A percentile compares a stretch with the other conserved stretches of the same genome.
Evolutionary conservation across 2,329 filamentous ascomycete species (phyloP).

Genomic region (Exophiala calicioides): DNA sequence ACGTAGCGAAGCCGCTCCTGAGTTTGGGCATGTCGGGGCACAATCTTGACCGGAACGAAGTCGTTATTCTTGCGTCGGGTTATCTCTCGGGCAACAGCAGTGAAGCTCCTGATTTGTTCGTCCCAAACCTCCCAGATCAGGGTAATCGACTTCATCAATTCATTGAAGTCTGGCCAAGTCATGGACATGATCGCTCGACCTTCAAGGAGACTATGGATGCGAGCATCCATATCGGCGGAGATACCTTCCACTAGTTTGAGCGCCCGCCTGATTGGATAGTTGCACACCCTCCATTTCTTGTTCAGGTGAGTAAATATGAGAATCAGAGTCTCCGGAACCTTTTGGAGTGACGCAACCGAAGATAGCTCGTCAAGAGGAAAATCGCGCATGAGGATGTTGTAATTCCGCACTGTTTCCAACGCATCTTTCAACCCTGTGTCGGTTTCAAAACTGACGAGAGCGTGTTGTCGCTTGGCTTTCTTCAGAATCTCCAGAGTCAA

Average conservation of each 20-base stretch:
- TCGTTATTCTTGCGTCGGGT: conserved; percentile 92
- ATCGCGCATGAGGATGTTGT: conserved; percentile 98
- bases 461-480: conserved; percentile 96
- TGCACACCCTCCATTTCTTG: conserved; percentile 95
- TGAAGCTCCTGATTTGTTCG: conserved; percentile 95
- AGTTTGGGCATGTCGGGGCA: conserved; percentile 80
- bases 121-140: conserved; percentile 92
- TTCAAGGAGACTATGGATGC: conserved; percentile 80
- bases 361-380: conserved; percentile 94
- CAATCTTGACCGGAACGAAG: conserved; percentile 98
- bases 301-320: conserved; percentile 94
- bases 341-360: conserved; percentile 83
- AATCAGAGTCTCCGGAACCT: conserved; percentile 83
- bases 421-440: conserved; percentile 96
- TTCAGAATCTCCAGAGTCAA: conserved; percentile 93
- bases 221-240: conserved; percentile 84
- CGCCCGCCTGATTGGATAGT: conserved; percentile 89
- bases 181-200: conserved; percentile 88
- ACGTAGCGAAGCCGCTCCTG: conserved; percentile 93
- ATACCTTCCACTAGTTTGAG: conserved; percentile 95
- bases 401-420: conserved; percentile 94
- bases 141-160: conserved; percentile 79
- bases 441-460: conserved; percentile 92
- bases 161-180: conserved; percentile 85
- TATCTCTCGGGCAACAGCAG: conserved; percentile 92